Base-by-base conservation (phyloP, 139 green algal species). In the Haematococcus sp. region DNA sequence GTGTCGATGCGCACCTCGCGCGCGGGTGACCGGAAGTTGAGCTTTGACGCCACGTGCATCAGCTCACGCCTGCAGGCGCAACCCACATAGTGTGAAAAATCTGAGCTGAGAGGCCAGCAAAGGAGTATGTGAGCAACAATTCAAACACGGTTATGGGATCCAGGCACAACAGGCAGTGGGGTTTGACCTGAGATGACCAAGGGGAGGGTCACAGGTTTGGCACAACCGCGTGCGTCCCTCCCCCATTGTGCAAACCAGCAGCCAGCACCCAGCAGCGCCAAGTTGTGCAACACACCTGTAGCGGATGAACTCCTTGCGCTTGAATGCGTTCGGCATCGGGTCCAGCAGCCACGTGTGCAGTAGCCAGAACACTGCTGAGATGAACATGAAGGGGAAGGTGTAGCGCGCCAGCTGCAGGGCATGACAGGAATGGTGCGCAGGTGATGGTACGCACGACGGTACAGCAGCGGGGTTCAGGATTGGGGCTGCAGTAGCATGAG, bases 341-440 rank as follows among this genome's bases (percentile, higher is more conserved):
- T 89, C 84, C 32, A 89, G 77, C 35, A 89, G 68, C 77, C 77
- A 86, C 25, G 77, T 85, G 83, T 89, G 83, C 63, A 89, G 75
- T 63, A 89, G 40, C 83, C 80, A 86, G 80, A 89, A 89, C n/a
- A 89, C 30, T 4, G 46, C 71, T 0, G 25, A 68, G 77, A 89
- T 86, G 67, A 85, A 72, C 74, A 89, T 78, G 74, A 86, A 86
- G 4, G 83, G 83, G 27, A 80, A 74, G 1, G 83, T 86, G 77
- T 83, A 86, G 31, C 83, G 80, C 28, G 78, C 67, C 16, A 83
- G 49, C 79, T 86, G 74, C 15, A 40, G 13, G 5, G 32, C 16
- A 30, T 9, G 16, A 2, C 33, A 64, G 31, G 23, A 49, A 49
- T 28, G 4, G 61, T n/a, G n/a, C n/a, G n/a, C n/a, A n/a, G n/a